Base-by-base conservation (phyloP, 371 early-diverging fungal species). In the Apophysomyces variabilis region DNA sequence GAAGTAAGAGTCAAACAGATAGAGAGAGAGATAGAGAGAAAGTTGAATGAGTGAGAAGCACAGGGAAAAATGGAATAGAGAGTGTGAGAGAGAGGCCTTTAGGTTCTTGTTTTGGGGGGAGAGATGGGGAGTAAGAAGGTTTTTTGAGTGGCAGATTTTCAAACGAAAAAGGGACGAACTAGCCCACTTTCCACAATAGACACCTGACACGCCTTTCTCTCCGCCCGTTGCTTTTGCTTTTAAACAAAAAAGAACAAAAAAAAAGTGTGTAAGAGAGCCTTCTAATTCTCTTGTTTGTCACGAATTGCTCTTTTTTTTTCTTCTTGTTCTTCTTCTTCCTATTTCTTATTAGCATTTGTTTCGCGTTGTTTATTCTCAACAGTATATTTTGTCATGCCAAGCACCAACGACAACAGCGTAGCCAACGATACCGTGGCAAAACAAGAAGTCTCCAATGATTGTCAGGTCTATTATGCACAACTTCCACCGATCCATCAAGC, bases 161-260 rank as follows among this genome's bases (percentile, higher is more conserved):
- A 50, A 50, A 50, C 54, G 21, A 50, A 50, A 50, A 21, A 50
- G 54, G 54, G 21, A 50, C 54, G 21, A 50, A 21, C 54, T 50
- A 50, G 54, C 41, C 41, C 41, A 41, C 41, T 41, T 41, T 50
- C 54, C 54, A 50, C 54, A 50, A 50, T 50, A 50, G 54, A 50
- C 54, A 50, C 54, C 54, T 50, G 54, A 50, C 54, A 50, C 54
- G 54, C 54, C 21, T 50, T 50, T 21, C 54, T n/a, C 54, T 26
- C 54, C 54, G 54, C 21, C 21, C 54, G 54, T 41, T 41, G 41
- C 13, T 41, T 8, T 21, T 50, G 16, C 16, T 50, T 50, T 50
- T 50, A n/a, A 47, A 47, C 11, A 50, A 50, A 50, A 50, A 50
- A 50, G 9, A 21, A 50, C n/a, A 50, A 21, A 3, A 50, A 50